These are phyloP conservation scores for Dissophora ornata DNA, from an alignment of 192 early-diverging fungal species.

Conservation along the genomic window DNA sequence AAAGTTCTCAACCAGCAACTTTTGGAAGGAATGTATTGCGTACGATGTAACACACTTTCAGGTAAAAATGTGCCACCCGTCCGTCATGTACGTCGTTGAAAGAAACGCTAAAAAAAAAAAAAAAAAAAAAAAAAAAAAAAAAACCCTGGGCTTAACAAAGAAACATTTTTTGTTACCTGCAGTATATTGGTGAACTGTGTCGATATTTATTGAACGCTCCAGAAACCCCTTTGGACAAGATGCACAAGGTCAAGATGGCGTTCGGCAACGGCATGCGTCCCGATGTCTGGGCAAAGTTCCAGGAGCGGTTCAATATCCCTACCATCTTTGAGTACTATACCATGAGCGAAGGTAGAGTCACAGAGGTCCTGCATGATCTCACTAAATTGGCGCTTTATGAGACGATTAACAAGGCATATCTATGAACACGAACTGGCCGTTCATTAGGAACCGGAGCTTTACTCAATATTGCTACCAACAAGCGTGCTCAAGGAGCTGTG, in stretches of 20 bases:
- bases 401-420: too few relatives aligned
- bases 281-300: slow-evolving; percentile 74
- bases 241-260: slow-evolving; percentile 64
- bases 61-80: slow-evolving; percentile 23
- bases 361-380: too few relatives aligned
- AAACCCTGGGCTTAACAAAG: too few relatives aligned
- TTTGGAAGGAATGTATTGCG: slow-evolving; percentile 63
- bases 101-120: too few relatives aligned
- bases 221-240: slow-evolving; percentile 57
- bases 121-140: too few relatives aligned
- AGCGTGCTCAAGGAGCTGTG: slow-evolving; percentile 71
- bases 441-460: slow-evolving; percentile 36
- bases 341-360: slow-evolving; percentile 68
- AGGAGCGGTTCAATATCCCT: slow-evolving; percentile 68
- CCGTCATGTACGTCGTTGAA: not conserved
- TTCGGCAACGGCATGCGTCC: slow-evolving; percentile 78
- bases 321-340: slow-evolving; percentile 76
- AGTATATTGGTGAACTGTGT: slow-evolving; percentile 79
- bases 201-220: slow-evolving; percentile 71
- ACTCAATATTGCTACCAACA: slow-evolving; percentile 57
- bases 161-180: too few relatives aligned
- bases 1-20: slow-evolving; percentile 65
- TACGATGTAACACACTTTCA: slow-evolving; percentile 59
- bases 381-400: not conserved
- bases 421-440: too few relatives aligned